phyloP scores from a whole-genome alignment of 2,329 filamentous ascomycete species.

The Talaromyces sp. region DNA sequence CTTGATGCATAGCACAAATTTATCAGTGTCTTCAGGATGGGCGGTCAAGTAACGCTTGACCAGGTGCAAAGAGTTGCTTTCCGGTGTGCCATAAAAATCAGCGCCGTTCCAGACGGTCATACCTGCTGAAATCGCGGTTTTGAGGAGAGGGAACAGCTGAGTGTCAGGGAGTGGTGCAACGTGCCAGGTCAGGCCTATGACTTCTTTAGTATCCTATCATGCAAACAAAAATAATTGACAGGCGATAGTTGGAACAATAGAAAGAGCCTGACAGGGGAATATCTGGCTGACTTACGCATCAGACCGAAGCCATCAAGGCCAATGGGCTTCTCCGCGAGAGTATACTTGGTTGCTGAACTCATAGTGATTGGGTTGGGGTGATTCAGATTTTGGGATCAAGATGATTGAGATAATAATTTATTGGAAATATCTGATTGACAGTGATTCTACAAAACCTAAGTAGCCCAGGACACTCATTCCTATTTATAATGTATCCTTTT shows the following conservation, averaged over 20 bases:
- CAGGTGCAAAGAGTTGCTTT: conserved; percentile 55
- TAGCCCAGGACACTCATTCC: background rate
- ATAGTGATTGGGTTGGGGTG: background rate
- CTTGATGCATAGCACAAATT: conserved; percentile 60
- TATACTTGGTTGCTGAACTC: background rate
- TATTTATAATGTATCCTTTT: background rate
- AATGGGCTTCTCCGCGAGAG: conserved; percentile 14
- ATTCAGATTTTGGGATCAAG: too few relatives aligned
- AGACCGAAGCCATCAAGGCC: conserved; percentile 16
- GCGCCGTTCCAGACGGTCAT: conserved; percentile 55
- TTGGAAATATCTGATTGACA: too few relatives aligned
- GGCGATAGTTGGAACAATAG: background rate
- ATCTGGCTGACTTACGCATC: conserved; percentile 13
- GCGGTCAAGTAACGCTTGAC: conserved; percentile 58
- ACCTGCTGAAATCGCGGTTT: conserved; percentile 46
- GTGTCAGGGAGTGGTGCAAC: conserved; percentile 15
- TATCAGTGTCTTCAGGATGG: conserved; percentile 59
- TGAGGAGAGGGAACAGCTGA: conserved; percentile 38
- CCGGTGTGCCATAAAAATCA: conserved; percentile 58
- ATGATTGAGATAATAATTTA: too few relatives aligned
- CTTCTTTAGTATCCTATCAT: background rate
- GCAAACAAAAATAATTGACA: background rate
- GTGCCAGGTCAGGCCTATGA: conserved; percentile 25
- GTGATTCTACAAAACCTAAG: background rate
- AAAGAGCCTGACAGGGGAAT: background rate